Evolutionary conservation across 257 asterid genomes (phyloP), one percentile per base, ranked within the genome.

Genomic region (Solanum medicagineum): DNA sequence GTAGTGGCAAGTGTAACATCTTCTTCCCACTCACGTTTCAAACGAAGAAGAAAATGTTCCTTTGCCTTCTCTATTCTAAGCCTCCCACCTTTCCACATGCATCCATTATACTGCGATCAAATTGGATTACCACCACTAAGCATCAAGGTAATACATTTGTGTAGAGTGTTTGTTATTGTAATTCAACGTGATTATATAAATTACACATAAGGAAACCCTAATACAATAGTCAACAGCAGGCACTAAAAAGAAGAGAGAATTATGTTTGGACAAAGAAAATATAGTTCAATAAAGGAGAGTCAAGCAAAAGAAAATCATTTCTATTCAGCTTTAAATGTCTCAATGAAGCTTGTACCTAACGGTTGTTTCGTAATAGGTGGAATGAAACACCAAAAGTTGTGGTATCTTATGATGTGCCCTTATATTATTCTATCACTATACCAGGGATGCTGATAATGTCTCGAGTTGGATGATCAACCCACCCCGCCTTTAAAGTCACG

Each of bases 1-100:
- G 87, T 87, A 83, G 47, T 88, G 70, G 88, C 91, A 89, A 73
- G 85, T 87, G 91, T 87, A 85, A 91, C 91, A 84, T 92, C 98
- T 85, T 94, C 95, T n/a, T 82, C 88, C 98, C 98, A 92, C 85
- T 96, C 99, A 36, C 90, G 94, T 60, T 51, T 86, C 90, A 95
- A 79, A 62, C 93, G 93, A 84, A 71, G 22, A 83, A 91, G 80
- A 87, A 92, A 95, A 84, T 93, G 90, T 88, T 96, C 98, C 90
- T 85, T 94, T 85, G 99, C 98, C 90, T 96, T 96, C 92, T 93
- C 99, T 53, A 96, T 93, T 86, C 90, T 94, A 87, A 95, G 98
- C 65, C 87, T 95, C 80, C 97, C 97, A 36, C 98, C 97, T 92
- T 91, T 96, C 99, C 99, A 96, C 93, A 89, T 87, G 89, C 99